phyloP scores from a whole-genome alignment of 768 basidiomycete genomes.

The Tricholoma furcatifolium region DNA sequence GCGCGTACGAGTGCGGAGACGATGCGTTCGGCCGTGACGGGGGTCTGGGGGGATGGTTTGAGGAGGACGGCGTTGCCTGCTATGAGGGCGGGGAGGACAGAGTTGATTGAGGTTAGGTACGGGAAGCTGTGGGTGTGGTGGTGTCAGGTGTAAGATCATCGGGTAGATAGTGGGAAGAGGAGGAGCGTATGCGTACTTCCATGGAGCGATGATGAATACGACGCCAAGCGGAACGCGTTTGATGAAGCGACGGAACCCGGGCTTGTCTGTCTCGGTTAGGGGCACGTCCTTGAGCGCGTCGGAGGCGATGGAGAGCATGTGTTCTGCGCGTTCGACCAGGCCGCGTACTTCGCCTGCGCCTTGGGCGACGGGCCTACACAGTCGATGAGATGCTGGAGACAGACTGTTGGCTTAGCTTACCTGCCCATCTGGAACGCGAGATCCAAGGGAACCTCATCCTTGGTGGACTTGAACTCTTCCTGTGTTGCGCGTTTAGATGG shows the following conservation, averaged over 20 bases:
- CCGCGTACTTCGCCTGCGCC: slow-evolving; percentile 78
- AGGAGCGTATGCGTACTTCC: slow-evolving; percentile 69
- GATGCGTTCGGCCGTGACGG: slow-evolving; percentile 82
- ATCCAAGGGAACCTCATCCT: slow-evolving; percentile 68
- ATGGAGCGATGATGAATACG: slow-evolving; percentile 84
- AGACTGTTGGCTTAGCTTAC: slow-evolving; percentile 22
- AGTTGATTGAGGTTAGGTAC: slow-evolving; percentile 88
- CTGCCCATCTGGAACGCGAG: slow-evolving; percentile 91
- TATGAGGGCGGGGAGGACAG: slow-evolving; percentile 87
- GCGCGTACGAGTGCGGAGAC: slow-evolving; percentile 65
- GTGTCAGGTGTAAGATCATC: not conserved
- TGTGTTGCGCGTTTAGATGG: slow-evolving; percentile 12
- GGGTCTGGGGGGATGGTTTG: slow-evolving; percentile 97
- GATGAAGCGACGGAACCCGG: slow-evolving; percentile 83
- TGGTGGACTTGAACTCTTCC: slow-evolving; percentile 49
- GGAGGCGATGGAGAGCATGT: slow-evolving; percentile 84
- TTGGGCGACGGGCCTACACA: slow-evolving; percentile 72
- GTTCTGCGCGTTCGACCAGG: slow-evolving; percentile 75
- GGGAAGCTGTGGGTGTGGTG: slow-evolving; percentile 61
- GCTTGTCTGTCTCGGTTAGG: slow-evolving; percentile 74
- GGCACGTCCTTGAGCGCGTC: slow-evolving; percentile 71
- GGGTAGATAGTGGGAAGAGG: not conserved
- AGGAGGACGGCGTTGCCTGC: slow-evolving; percentile 89
- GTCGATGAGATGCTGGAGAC: not conserved
- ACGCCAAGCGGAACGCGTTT: slow-evolving; percentile 84